phyloP scores from a whole-genome alignment of 106 monocot species.

The Dendrobium catenatum region DNA sequence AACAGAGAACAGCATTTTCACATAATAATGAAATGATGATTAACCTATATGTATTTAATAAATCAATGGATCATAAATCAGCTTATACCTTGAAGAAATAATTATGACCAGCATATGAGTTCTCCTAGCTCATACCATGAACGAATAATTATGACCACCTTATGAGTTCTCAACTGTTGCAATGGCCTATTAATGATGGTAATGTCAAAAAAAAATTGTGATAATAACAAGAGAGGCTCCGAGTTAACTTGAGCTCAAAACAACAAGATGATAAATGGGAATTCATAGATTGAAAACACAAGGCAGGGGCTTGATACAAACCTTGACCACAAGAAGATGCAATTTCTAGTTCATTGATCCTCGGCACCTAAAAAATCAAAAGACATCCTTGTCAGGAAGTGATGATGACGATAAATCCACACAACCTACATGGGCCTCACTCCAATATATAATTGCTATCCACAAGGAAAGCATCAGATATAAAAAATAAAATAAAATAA shows the following conservation, averaged over 20 bases:
- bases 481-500: too few species aligned
- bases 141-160: neutral
- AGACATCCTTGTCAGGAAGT: neutral
- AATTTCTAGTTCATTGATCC: constrained; percentile 43
- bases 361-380: constrained; percentile 40
- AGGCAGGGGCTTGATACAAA: neutral
- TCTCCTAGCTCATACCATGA: neutral
- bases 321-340: constrained; percentile 6
- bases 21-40: neutral
- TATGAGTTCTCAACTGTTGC: neutral
- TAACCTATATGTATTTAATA: neutral
- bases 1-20: neutral
- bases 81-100: neutral
- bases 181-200: constrained; percentile 5
- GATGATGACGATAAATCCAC: neutral
- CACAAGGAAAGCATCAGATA: constrained; percentile 4
- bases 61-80: neutral
- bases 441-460: neutral
- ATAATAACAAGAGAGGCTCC: neutral
- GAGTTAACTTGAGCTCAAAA: neutral
- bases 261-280: neutral
- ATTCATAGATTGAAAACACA: neutral
- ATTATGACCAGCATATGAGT: neutral
- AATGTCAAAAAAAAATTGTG: neutral
- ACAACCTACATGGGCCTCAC: neutral